phyloP scores from a whole-genome alignment of 768 basidiomycete species.

The Cystofilobasidium capitatum region DNA sequence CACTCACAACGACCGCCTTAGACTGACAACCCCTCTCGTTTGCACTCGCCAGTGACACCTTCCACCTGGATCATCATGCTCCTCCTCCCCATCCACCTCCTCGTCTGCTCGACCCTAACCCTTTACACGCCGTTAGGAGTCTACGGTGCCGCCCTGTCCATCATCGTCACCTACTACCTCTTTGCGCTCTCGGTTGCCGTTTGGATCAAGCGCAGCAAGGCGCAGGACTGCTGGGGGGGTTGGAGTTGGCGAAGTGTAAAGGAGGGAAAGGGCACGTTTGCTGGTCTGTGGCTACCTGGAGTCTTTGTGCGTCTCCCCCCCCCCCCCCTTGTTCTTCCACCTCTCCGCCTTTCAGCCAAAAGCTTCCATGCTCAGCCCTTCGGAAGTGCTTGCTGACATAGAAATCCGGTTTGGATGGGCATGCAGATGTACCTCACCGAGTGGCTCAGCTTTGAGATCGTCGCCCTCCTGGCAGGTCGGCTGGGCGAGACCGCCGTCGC shows the following conservation, averaged over 20 bases:
- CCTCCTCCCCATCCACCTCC: conserved; percentile 58
- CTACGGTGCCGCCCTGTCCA: conserved; percentile 57
- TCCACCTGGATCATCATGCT: conserved; percentile 57
- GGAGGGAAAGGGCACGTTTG: conserved; percentile 42
- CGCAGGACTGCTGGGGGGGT: conserved; percentile 46
- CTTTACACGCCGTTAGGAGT: conserved; percentile 56
- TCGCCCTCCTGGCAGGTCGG: conserved; percentile 64
- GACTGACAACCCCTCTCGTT: neutral
- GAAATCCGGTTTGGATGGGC: neutral
- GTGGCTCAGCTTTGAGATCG: conserved; percentile 76
- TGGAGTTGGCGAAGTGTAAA: conserved; percentile 24
- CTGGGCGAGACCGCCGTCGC: conserved; percentile 59
- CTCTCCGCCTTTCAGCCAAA: neutral
- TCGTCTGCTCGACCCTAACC: conserved; percentile 53
- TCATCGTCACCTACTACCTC: conserved; percentile 62
- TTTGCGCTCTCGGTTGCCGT: conserved; percentile 52
- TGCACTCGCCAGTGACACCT: conserved; percentile 45
- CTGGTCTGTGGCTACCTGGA: conserved; percentile 62
- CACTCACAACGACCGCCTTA: neutral
- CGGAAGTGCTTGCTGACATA: neutral
- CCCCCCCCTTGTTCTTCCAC: neutral
- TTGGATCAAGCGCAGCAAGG: conserved; percentile 49
- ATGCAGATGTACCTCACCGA: conserved; percentile 61
- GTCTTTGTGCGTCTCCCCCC: conserved; percentile 42
- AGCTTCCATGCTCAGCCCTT: neutral